Conservation (phyloP, 306 rosid genomes). For the Benincasa hispida region DNA sequence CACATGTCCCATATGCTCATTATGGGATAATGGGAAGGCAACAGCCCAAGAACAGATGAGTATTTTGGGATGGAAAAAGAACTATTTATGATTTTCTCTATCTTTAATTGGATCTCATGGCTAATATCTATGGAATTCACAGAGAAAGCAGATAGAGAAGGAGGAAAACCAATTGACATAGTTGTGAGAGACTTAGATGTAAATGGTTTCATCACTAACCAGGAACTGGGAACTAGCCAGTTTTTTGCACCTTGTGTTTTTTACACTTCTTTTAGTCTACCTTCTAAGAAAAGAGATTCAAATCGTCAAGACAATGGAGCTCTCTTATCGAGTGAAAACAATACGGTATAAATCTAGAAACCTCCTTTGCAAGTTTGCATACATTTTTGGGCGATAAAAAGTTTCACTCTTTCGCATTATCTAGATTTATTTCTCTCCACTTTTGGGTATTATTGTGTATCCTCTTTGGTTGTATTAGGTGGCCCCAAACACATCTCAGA, state of each 20-base stretch:
- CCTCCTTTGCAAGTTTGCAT: not conserved
- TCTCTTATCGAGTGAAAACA: not conserved
- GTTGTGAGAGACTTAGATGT: conserved; percentile 25
- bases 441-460: not conserved
- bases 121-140: conserved; percentile 10
- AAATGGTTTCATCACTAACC: conserved; percentile 55
- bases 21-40: conserved; percentile 32
- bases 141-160: conserved; percentile 83
- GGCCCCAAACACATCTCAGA: conserved; percentile 9
- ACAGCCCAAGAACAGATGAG: conserved; percentile 2
- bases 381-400: not conserved
- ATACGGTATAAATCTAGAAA: not conserved
- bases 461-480: conserved; percentile 30
- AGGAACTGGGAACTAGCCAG: conserved; percentile 31
- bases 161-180: conserved; percentile 75
- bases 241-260: conserved; percentile 55
- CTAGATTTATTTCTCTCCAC: not conserved
- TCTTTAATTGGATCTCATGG: not conserved
- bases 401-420: not conserved
- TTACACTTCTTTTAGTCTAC: conserved; percentile 10
- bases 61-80: not conserved
- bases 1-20: conserved; percentile 83
- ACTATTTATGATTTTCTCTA: not conserved
- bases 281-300: not conserved
- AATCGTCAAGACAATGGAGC: conserved; percentile 14